Evolutionary conservation across 1,284 basidiomycete species (phyloP).

Genomic region (Anthracocystis walkeri): DNA sequence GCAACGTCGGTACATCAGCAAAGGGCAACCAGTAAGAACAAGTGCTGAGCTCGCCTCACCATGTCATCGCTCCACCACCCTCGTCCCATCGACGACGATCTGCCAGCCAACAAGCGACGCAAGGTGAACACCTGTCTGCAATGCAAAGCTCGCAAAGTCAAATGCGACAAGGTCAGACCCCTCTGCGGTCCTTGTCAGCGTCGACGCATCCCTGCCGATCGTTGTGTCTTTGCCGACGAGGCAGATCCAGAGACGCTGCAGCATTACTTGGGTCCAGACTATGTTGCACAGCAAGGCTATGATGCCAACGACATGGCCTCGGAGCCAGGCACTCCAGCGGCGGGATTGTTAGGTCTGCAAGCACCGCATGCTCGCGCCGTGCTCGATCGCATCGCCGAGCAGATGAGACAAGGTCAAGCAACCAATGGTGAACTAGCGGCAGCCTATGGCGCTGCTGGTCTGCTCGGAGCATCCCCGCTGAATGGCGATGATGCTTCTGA

Average conservation of each 20-base stretch:
- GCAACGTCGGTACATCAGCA: not conserved
- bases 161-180: slow-evolving; percentile 64
- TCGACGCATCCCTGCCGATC: slow-evolving; percentile 56
- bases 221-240: slow-evolving; percentile 61
- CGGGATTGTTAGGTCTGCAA: slow-evolving; percentile 41
- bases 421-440: slow-evolving; percentile 13
- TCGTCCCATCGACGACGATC: slow-evolving; percentile 40
- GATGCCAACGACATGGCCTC: slow-evolving; percentile 22
- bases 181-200: slow-evolving; percentile 65
- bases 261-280: slow-evolving; percentile 44
- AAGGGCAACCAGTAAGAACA: not conserved
- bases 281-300: slow-evolving; percentile 41
- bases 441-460: slow-evolving; percentile 1
- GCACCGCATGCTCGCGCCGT: slow-evolving; percentile 53
- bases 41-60: not conserved
- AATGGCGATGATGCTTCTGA: slow-evolving; percentile 8
- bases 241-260: slow-evolving; percentile 49
- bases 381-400: slow-evolving; percentile 57
- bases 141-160: slow-evolving; percentile 64
- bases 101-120: slow-evolving; percentile 52
- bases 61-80: slow-evolving; percentile 42
- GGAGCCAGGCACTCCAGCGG: slow-evolving; percentile 6
- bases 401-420: slow-evolving; percentile 40
- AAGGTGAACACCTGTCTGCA: slow-evolving; percentile 67
- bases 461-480: not conserved